A percentile compares a stretch with the other conserved stretches of the same genome.
These are phyloP conservation scores for Euphorbia tirucalli DNA, from an alignment of 345 rosid genomes.

Conservation along the genomic window DNA sequence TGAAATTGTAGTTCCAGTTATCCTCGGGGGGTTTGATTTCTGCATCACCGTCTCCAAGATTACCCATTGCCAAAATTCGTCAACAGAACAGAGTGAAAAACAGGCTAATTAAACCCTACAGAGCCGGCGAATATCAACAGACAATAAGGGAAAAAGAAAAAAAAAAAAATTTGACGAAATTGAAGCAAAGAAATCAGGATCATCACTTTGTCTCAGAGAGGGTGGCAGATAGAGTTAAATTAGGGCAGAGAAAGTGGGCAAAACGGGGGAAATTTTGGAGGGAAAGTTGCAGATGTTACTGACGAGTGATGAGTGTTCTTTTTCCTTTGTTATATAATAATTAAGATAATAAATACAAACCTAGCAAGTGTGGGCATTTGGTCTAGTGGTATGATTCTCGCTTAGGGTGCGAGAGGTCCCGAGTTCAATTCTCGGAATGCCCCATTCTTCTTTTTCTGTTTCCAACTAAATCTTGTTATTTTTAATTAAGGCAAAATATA, in stretches of 20 bases:
- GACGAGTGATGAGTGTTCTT: too few relatives aligned
- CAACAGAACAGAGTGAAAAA: background rate
- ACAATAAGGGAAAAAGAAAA: too few relatives aligned
- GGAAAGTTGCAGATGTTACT: slow-evolving; percentile 26
- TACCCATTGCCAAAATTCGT: slow-evolving; percentile 25
- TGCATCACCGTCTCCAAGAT: slow-evolving; percentile 14
- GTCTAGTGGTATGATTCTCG: slow-evolving; percentile 92
- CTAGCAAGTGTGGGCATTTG: slow-evolving; percentile 49
- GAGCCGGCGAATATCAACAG: background rate
- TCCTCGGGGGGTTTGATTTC: slow-evolving; percentile 6
- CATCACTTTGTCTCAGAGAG: background rate
- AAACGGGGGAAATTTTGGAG: slow-evolving; percentile 34
- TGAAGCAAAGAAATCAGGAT: background rate
- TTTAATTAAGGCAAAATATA: too few relatives aligned
- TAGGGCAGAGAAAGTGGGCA: slow-evolving; percentile 10
- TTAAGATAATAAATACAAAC: too few relatives aligned
- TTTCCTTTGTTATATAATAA: too few relatives aligned
- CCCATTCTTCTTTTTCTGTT: slow-evolving; percentile 20
- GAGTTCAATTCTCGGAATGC: slow-evolving; percentile 78
- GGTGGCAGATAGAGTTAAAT: background rate
- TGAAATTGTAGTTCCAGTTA: background rate
- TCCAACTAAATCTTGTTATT: too few relatives aligned
- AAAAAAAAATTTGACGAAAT: background rate
- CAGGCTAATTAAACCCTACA: background rate
- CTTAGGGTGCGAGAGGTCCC: slow-evolving; percentile 87